These are phyloP conservation scores for Dioszegia aurantiaca DNA, from an alignment of 768 basidiomycete species.

Conservation along the genomic window DNA sequence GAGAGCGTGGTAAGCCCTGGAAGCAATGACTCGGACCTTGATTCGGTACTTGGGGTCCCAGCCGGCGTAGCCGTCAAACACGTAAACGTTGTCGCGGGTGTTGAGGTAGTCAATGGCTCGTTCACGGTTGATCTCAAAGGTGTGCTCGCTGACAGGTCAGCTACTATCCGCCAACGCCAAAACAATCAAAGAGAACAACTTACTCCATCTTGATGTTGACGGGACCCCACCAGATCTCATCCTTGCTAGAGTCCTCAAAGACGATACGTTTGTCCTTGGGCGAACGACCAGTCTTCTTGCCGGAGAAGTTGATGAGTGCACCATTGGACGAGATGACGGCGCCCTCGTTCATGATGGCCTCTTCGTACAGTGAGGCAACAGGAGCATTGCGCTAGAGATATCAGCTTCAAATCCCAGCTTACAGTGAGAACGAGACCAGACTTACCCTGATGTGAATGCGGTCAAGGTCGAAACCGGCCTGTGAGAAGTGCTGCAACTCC, in stretches of 20 bases:
- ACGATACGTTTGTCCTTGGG: slow-evolving; percentile 99
- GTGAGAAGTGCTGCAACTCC: slow-evolving; percentile 95
- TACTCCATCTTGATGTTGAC: slow-evolving; percentile 98
- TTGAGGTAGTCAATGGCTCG: slow-evolving; percentile 98
- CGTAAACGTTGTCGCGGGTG: slow-evolving; percentile 96
- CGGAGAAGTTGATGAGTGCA: slow-evolving; percentile 98
- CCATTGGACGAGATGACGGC: slow-evolving; percentile 95
- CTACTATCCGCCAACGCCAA: no score
- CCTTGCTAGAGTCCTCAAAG: slow-evolving; percentile 91
- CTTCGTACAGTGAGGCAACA: slow-evolving; percentile 83
- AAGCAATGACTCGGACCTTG: slow-evolving; percentile 98
- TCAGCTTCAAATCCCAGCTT: no score
- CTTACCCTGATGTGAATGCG: slow-evolving; percentile 75
- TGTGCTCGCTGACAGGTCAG: slow-evolving; percentile 61
- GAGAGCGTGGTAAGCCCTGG: slow-evolving; percentile 94
- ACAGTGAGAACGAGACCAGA: neutral
- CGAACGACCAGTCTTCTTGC: slow-evolving; percentile 96
- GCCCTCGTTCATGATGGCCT: slow-evolving; percentile 96
- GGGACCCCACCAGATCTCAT: slow-evolving; percentile 98
- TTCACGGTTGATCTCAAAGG: slow-evolving; percentile 98
- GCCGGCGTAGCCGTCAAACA: slow-evolving; percentile 93
- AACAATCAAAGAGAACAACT: slow-evolving; percentile 20
- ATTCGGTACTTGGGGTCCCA: slow-evolving; percentile 99
- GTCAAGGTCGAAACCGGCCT: slow-evolving; percentile 99
- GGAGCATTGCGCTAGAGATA: slow-evolving; percentile 50